These are phyloP conservation scores for Mycena metata DNA, from an alignment of 768 basidiomycete genomes.

Conservation along the genomic window DNA sequence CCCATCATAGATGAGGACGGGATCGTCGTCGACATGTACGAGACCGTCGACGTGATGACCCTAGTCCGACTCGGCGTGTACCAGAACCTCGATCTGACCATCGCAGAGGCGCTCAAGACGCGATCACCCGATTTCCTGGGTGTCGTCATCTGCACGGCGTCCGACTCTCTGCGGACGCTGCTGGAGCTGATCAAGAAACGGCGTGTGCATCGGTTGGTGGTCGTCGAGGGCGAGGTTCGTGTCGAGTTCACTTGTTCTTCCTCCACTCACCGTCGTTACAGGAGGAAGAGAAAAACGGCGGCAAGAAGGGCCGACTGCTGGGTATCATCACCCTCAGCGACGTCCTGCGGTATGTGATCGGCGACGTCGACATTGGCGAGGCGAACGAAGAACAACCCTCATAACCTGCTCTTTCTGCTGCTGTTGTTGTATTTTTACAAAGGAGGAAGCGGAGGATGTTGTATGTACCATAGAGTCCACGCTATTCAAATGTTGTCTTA, in stretches of 20 bases:
- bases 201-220: constrained; percentile 93
- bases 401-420: constrained; percentile 11
- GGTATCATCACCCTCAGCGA: constrained; percentile 93
- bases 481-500: constrained; percentile 32
- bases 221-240: constrained; percentile 91
- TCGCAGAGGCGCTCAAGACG: constrained; percentile 91
- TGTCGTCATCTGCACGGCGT: constrained; percentile 94
- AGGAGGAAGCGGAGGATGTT: constrained; percentile 17
- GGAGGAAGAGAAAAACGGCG: constrained; percentile 86
- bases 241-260: neutral
- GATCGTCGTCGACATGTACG: constrained; percentile 95
- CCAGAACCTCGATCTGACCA: constrained; percentile 94
- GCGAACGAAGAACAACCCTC: constrained; percentile 46
- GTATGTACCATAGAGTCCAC: constrained; percentile 13
- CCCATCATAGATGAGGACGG: constrained; percentile 96
- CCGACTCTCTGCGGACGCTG: constrained; percentile 91
- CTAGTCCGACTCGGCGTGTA: constrained; percentile 95
- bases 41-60: constrained; percentile 99
- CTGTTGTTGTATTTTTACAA: constrained; percentile 32
- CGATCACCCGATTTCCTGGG: constrained; percentile 96
- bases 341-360: constrained; percentile 87
- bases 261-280: constrained; percentile 43
- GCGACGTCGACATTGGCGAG: constrained; percentile 68
- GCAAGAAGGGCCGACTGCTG: constrained; percentile 85
- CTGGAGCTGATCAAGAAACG: constrained; percentile 94